These are phyloP conservation scores for Blakeslea trispora DNA, from an alignment of 371 early-diverging fungal genomes.

Conservation along the genomic window DNA sequence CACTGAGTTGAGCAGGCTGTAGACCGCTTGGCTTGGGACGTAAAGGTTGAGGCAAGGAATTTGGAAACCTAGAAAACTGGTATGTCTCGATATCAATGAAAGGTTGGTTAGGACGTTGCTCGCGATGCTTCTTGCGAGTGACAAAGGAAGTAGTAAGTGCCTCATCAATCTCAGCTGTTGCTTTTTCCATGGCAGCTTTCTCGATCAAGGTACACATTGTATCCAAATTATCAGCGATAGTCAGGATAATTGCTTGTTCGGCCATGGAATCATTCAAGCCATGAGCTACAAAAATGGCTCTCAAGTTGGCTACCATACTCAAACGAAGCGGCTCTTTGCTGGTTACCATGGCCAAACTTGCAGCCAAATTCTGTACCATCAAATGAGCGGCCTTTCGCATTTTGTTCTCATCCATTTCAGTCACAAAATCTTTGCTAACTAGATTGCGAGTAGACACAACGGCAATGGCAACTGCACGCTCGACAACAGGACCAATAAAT, in stretches of 20 bases:
- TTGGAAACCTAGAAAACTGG: constrained; percentile 71
- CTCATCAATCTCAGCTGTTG: constrained; percentile 85
- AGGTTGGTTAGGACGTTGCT: constrained; percentile 80
- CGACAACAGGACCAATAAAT: constrained; percentile 84
- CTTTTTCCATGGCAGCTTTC: constrained; percentile 89
- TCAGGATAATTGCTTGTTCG: constrained; percentile 77
- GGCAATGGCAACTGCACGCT: constrained; percentile 91
- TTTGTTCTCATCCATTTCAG: constrained; percentile 89
- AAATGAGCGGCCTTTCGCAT: constrained; percentile 89
- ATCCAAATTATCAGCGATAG: constrained; percentile 89
- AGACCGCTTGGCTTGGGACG: constrained; percentile 80
- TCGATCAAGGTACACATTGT: constrained; percentile 91
- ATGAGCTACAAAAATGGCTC: constrained; percentile 75
- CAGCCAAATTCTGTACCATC: constrained; percentile 86
- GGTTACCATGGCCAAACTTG: constrained; percentile 85
- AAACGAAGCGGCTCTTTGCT: constrained; percentile 89
- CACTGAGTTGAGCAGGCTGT: constrained; percentile 74
- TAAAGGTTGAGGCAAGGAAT: constrained; percentile 80
- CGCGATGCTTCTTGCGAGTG: constrained; percentile 83
- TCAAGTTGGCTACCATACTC: constrained; percentile 77
- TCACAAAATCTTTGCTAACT: constrained; percentile 90
- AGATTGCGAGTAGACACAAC: constrained; percentile 88
- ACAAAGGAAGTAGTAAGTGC: constrained; percentile 64
- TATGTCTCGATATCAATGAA: constrained; percentile 85
- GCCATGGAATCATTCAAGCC: constrained; percentile 79